Percentiles rank a stretch among this genome's conserved stretches.
Conservation (phyloP, 2,329 filamentous ascomycete genomes). For the Fusarium fracticaudum region DNA sequence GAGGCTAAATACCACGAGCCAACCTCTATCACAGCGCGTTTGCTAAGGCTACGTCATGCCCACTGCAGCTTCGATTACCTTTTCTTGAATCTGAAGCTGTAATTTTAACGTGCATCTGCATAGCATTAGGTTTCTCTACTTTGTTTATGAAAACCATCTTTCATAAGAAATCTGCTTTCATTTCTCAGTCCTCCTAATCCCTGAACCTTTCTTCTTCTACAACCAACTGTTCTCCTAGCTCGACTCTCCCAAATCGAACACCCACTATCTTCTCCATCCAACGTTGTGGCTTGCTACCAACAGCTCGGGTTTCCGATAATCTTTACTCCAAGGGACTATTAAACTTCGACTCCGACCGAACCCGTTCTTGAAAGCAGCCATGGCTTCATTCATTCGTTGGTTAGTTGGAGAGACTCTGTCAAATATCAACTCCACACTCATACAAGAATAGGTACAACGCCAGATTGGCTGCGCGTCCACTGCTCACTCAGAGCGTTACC, state of each 20-base stretch:
- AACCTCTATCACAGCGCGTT: conserved; percentile 26
- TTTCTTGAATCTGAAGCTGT: conserved; percentile 12
- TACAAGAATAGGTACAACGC: conserved; percentile 78
- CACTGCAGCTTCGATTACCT: conserved; percentile 12
- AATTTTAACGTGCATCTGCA: not conserved
- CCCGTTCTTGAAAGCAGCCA: conserved; percentile 4
- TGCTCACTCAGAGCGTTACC: conserved; percentile 90
- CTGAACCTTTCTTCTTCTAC: conserved; percentile 14
- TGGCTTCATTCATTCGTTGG: conserved; percentile 48
- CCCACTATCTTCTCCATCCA: conserved; percentile 13
- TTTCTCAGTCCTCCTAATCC: conserved; percentile 3
- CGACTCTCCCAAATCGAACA: conserved; percentile 19
- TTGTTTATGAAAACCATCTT: not conserved
- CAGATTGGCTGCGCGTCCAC: conserved; percentile 79
- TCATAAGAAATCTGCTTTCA: not conserved
- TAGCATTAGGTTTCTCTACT: not conserved
- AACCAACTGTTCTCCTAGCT: not conserved
- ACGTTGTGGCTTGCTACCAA: conserved; percentile 34
- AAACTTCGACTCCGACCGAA: conserved; percentile 19
- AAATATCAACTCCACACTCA: conserved; percentile 19
- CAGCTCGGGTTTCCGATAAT: conserved; percentile 11
- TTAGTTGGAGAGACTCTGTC: conserved; percentile 24
- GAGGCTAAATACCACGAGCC: conserved; percentile 20
- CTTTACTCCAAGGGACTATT: conserved; percentile 14
- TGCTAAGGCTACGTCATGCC: conserved; percentile 28